Evolutionary conservation across 805 yeast genomes (phyloP), one percentile per base, ranked within the genome.

Genomic region (Blastobotrys mokoenaii): DNA sequence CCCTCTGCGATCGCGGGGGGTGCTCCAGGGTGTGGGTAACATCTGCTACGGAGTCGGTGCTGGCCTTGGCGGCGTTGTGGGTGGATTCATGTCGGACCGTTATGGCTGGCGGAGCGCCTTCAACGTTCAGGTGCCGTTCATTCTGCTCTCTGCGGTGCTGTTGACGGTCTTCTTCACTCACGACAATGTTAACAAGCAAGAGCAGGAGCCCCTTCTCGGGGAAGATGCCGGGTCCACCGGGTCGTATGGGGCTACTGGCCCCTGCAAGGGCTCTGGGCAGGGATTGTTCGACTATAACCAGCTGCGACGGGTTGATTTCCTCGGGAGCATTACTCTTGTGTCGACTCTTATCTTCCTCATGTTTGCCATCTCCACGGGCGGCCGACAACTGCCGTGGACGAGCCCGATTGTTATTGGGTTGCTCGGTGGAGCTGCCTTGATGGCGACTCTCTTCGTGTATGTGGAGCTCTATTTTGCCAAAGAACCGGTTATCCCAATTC

Each of bases 11-110:
- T 77, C 81, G 36, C 70, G 96, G 47, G 95, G 94, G 1, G 62
- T 84, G 27, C 85, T 77, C 61, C 96, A 88, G 59, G 96, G 96
- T 0, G 60, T 84, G 43, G 83, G 83, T 31, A 87, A 87, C 60
- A 69, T 87, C 15, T 78, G 77, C 36, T 88, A 74, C 57, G 90
- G 88, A 11, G 58, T 79, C 15, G 96, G 96, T 3, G 80, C 86
- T 1, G 80, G 83, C 0, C 60, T 73, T 40, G 94, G 94, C 12
- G 89, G 88, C 1, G 43, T 45, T 63, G 16, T 73, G 68, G 62
- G 75, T 60, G 87, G 88, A 1, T 51, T 72, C 17, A 63, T 80
- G 43, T 72, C 80, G 29, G 64, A 66, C 7, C 59, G 54, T 37
- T 62, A 70, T 37, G 84, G 85, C 11, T 84, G 94, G 95, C 68